Percentiles rank a stretch among this genome's conserved stretches.
These are phyloP conservation scores for Pichia nakasei DNA, from an alignment of 805 yeast species.

Conservation along the genomic window DNA sequence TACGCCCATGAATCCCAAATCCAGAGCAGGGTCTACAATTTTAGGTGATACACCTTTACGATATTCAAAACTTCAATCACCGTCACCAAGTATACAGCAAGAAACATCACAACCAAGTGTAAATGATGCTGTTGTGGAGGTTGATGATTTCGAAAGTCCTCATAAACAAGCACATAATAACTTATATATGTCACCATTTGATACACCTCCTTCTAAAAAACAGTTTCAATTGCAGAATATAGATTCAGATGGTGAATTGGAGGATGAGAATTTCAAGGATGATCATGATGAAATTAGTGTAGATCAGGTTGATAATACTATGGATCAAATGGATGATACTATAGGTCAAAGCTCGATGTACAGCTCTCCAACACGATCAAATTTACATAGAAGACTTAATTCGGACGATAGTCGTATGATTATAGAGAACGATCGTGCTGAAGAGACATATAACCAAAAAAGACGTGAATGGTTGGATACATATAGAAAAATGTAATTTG, in stretches of 20 bases:
- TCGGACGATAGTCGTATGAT: slow-evolving; percentile 4
- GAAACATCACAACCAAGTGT: neutral
- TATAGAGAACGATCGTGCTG: slow-evolving; percentile 20
- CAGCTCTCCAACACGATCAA: neutral
- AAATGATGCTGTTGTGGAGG: neutral
- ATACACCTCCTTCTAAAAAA: slow-evolving; percentile 10
- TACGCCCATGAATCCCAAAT: slow-evolving; percentile 25
- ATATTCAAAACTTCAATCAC: neutral
- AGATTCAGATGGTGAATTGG: neutral
- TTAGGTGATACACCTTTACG: slow-evolving; percentile 21
- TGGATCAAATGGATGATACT: neutral
- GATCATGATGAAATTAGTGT: neutral
- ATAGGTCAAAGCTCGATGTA: neutral
- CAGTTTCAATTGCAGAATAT: neutral
- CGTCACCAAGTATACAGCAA: neutral
- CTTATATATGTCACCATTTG: slow-evolving; percentile 10
- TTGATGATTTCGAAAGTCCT: neutral
- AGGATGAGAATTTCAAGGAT: neutral
- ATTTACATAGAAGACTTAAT: slow-evolving; percentile 4
- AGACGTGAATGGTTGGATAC: slow-evolving; percentile 33
- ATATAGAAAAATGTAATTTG: slow-evolving; percentile 17
- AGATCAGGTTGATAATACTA: neutral
- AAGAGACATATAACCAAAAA: slow-evolving; percentile 36
- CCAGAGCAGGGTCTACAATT: slow-evolving; percentile 14
- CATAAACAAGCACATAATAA: neutral